Conservation (phyloP, 306 rosid genomes). For the Chamaecrista fasciculata region DNA sequence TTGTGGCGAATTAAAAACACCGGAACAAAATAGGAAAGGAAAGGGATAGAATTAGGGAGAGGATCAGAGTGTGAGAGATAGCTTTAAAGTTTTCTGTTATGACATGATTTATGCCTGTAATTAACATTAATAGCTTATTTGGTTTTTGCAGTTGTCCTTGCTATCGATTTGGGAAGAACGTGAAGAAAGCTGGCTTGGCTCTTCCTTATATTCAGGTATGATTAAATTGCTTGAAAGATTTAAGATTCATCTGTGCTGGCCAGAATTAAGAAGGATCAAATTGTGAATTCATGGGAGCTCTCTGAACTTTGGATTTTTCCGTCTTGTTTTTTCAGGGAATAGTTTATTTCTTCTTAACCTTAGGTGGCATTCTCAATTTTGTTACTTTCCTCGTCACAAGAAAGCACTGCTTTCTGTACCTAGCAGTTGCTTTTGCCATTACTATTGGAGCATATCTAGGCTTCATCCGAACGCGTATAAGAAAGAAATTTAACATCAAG, state of each 20-base stretch:
- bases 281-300: background rate
- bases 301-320: slow-evolving; percentile 19
- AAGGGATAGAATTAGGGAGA: background rate
- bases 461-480: slow-evolving; percentile 75
- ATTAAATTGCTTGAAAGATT: slow-evolving; percentile 4
- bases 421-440: slow-evolving; percentile 61
- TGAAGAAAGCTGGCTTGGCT: slow-evolving; percentile 90
- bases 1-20: slow-evolving; percentile 15
- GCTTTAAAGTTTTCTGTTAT: background rate
- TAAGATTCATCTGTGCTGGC: background rate
- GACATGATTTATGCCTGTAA: slow-evolving; percentile 24
- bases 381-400: slow-evolving; percentile 62
- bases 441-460: slow-evolving; percentile 70
- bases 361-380: slow-evolving; percentile 55
- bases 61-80: background rate
- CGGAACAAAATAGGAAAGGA: background rate
- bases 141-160: slow-evolving; percentile 85
- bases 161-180: slow-evolving; percentile 92
- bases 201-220: slow-evolving; percentile 72
- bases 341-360: slow-evolving; percentile 50
- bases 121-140: slow-evolving; percentile 31
- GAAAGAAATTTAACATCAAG: slow-evolving; percentile 91
- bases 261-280: background rate
- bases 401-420: slow-evolving; percentile 62
- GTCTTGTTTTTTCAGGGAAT: slow-evolving; percentile 58